Conservation (phyloP, 2,329 filamentous ascomycete genomes). For the Dothistroma pini region DNA sequence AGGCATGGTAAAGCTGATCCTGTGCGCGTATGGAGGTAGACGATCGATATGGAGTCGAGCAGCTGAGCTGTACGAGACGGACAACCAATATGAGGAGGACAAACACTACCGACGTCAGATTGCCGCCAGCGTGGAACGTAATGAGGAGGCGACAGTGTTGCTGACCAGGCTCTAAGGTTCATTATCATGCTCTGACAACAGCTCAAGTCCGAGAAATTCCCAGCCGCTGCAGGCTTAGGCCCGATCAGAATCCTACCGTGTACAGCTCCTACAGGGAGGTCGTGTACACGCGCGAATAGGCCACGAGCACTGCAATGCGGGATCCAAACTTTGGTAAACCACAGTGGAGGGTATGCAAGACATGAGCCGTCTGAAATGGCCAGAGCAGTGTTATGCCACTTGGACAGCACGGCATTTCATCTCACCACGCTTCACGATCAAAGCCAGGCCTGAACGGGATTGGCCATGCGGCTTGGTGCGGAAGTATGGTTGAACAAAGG, state of each 20-base stretch:
- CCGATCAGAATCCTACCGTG: neutral
- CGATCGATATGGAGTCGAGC: neutral
- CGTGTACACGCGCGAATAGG: slow-evolving; percentile 9
- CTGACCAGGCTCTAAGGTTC: slow-evolving; percentile 1
- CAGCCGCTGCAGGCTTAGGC: slow-evolving; percentile 2
- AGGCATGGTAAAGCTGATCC: neutral
- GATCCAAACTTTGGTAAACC: slow-evolving; percentile 11
- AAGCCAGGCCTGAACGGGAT: slow-evolving; percentile 15
- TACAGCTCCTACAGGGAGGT: slow-evolving; percentile 8
- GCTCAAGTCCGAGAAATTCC: neutral
- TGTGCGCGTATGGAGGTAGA: neutral
- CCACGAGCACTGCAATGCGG: slow-evolving; percentile 10
- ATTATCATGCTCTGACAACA: neutral
- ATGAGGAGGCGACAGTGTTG: neutral
- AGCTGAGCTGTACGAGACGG: neutral
- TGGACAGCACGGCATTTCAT: neutral
- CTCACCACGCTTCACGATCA: neutral
- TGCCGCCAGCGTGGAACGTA: neutral
- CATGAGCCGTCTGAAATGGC: slow-evolving; percentile 1
- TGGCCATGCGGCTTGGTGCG: slow-evolving; percentile 12
- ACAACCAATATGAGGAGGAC: neutral
- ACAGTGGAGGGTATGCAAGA: slow-evolving; percentile 4
- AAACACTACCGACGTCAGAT: neutral
- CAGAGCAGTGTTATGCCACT: slow-evolving; percentile 8
- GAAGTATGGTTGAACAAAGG: slow-evolving; percentile 17